Conservation (phyloP, 2,329 filamentous ascomycete species). For the Hypoxylon sp. region DNA sequence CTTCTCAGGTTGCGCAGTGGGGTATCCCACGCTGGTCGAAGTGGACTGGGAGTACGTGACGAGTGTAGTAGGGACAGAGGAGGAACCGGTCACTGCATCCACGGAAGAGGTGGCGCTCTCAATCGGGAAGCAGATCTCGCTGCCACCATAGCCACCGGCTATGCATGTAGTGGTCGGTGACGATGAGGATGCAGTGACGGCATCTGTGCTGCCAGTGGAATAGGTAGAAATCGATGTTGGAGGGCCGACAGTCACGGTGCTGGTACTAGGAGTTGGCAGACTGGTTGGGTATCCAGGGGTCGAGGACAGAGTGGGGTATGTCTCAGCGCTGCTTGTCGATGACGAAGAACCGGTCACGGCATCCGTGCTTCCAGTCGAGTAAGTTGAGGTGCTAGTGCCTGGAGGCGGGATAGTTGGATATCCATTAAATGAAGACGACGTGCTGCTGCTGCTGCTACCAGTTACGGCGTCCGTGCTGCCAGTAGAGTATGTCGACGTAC, state of each 20-base stretch:
- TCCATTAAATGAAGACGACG: conserved; percentile 17
- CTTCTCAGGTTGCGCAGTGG: conserved; percentile 9
- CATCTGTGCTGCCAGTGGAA: conserved; percentile 22
- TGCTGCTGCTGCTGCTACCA: conserved; percentile 21
- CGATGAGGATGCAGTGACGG: conserved; percentile 16
- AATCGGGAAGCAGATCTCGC: conserved; percentile 30
- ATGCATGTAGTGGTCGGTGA: conserved; percentile 34
- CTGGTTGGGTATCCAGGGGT: conserved; percentile 15
- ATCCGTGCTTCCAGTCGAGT: conserved; percentile 22
- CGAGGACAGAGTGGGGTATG: conserved; percentile 27
- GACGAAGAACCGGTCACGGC: conserved; percentile 15
- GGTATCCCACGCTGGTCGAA: conserved; percentile 12
- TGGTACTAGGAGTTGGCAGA: conserved; percentile 9
- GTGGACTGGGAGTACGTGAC: conserved; percentile 25
- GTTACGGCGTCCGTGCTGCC: conserved; percentile 33
- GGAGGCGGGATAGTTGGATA: conserved; percentile 17
- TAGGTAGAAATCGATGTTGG: conserved; percentile 1
- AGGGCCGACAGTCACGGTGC: conserved; percentile 13
- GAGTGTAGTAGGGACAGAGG: conserved; percentile 31
- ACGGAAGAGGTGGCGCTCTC: conserved; percentile 23
- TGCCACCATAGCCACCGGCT: conserved; percentile 35
- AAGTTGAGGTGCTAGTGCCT: conserved; percentile 10
- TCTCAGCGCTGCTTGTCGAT: conserved; percentile 24
- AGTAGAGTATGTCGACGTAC: conserved; percentile 25
- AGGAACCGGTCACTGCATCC: conserved; percentile 28